Base-by-base conservation (phyloP, 208 protist species). In the Acanthamoeba culbertsoni region DNA sequence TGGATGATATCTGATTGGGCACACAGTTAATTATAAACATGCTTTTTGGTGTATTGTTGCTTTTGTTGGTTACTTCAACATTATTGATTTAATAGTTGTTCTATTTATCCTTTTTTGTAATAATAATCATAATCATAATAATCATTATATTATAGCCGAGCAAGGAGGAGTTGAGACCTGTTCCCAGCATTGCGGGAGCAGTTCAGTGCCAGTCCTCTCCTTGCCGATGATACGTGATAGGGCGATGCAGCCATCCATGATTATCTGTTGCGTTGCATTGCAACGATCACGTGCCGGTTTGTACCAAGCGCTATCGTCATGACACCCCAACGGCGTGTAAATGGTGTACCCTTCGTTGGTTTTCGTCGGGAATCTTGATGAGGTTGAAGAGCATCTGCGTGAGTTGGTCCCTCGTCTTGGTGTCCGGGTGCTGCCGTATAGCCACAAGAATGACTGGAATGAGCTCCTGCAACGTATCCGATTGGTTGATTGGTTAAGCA, bases 121-220 rank as follows among this genome's bases (percentile, higher is more conserved):
- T n/a, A n/a, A n/a, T n/a, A n/a, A n/a, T n/a, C 55, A 63, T 26
- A 63, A 63, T 26, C 23, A 63, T 26, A 63, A 63, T 26, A 63
- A 23, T 63, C 23, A 23, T 26, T 63, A 63, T 23, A 26, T 63
- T 23, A 63, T 63, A 63, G 23, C 23, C 26, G 55, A 26, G 26
- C 23, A 26, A 26, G 23, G n/a, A 82, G 26, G 48, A 94, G 20
- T 18, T 5, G 28, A 73, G 0, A 97, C 43, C 57, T 96, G 93
- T 35, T 97, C 94, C 95, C 95, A 97, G 59, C 84, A 96, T 59
- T 97, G 96, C 5, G 95, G 94, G 1, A 97, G 48, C 7, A 97
- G 84, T 57, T 97, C 95, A 16, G 77, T 68, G 10, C 94, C 95
- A 37, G 94, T 95, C 20, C 95, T 4, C 23, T 93, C 62, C 23